Base-by-base conservation (phyloP, 805 yeast species). In the Isabelozyma heimii region DNA sequence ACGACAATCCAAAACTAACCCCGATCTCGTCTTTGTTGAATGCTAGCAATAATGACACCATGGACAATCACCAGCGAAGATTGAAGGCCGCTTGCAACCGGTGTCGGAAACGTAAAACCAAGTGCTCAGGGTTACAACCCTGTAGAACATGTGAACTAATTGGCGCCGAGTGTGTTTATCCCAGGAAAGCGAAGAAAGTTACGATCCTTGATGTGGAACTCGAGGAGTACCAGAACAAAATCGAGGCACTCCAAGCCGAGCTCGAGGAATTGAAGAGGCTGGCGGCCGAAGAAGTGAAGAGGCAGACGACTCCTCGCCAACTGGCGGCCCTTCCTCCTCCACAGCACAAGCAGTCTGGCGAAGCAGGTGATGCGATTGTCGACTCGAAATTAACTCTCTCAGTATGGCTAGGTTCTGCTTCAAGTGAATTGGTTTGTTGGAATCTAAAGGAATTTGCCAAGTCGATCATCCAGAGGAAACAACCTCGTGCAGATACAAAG, bases 101-200 rank as follows among this genome's bases (percentile, higher is more conserved):
- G 28, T 65, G 69, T 43, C 49, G 62, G 27, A 44, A 42, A n/a
- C 47, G 69, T n/a, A 65, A 63, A 49, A 60, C 66, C 1, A 60
- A 61, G 44, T 65, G 70, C 42, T 49, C 62, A 2, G 69, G 69
- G 1, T 50, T 47, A 9, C 42, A 42, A 13, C 70, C 70, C 1
- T 65, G 70, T 45, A 46, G 47, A 13, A 26, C 57, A 1, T 65
- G 69, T 45, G 12, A 45, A 4, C 38, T 44, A 4, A 46, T 51
- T 2, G 51, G 54, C 6, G 15, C 28, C 4, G 55, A 50, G 37
- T 65, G 70, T 51, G 46, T 52, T 14, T 65, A 56, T 35, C 54
- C 58, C 15, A 46, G 60, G 40, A 63, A 59, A 44, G 56, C 62
- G 13, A 56, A 54, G 46, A 50, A 51, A 43, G 46, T 64, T 0